phyloP scores from a whole-genome alignment of 2,329 filamentous ascomycete species.

The Sordariomycetes sp. region DNA sequence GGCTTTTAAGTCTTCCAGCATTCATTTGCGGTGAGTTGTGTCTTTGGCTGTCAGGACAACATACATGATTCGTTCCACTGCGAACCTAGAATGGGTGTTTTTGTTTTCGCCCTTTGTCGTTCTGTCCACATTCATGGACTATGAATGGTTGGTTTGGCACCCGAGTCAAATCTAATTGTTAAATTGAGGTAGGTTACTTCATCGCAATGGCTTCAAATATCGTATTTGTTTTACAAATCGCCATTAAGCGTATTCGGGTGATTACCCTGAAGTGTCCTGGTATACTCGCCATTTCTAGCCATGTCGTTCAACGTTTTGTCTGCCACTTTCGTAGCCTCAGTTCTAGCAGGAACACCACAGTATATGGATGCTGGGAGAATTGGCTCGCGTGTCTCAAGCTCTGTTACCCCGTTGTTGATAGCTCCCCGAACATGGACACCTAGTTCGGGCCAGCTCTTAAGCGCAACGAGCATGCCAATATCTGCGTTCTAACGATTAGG shows the following conservation, averaged over 20 bases:
- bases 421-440: constrained; percentile 48
- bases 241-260: background rate
- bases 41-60: no score
- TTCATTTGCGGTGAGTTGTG: no score
- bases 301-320: constrained; percentile 13
- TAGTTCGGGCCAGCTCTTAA: constrained; percentile 44
- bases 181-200: no score
- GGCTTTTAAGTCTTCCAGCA: no score
- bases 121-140: no score
- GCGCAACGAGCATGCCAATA: constrained; percentile 48
- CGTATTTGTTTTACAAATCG: background rate
- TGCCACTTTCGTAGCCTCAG: constrained; percentile 19
- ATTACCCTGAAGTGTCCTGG: background rate
- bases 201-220: constrained; percentile 38
- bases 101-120: no score
- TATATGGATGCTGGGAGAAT: constrained; percentile 28
- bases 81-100: no score
- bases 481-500: constrained; percentile 13
- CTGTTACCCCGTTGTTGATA: constrained; percentile 44
- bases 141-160: no score
- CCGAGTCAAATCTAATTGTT: no score
- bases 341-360: constrained; percentile 23
- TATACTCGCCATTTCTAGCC: constrained; percentile 1
- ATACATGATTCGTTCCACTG: no score
- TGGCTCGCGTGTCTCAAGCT: constrained; percentile 40